Base-by-base conservation (phyloP, 306 rosid genomes). In the Malus sylvestris region DNA sequence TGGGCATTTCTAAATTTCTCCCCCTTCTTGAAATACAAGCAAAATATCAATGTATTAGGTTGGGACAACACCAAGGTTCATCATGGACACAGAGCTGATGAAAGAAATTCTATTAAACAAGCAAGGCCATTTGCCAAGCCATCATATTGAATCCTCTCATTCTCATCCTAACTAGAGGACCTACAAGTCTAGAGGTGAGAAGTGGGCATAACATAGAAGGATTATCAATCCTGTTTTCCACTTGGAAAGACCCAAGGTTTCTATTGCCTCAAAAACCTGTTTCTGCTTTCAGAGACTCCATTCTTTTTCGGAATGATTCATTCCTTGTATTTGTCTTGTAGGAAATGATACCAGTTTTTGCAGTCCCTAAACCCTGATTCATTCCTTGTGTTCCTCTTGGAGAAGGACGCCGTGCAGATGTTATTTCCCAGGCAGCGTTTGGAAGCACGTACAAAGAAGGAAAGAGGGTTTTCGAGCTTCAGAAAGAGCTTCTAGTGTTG, bases 211-310 rank as follows among this genome's bases (percentile, higher is more conserved):
- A 67, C 89, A 80, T 30, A 81, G 88, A 71, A 85, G 79, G 72
- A 79, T 79, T 2, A 57, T 89, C 64, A 86, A 85, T 63, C 89
- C 88, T 60, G 91, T 84, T 79, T 89, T 89, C 77, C 85, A 87
- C 82, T 42, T 75, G 2, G 91, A 89, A 62, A 80, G 27, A 44
- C 76, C 87, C 63, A 83, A 87, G 91, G 93, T 88, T 70, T 42
- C 35, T 35, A 23, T 44, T 45, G 25, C 23, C 25, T 35, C 1
- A 2, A 49, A 55, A 2, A 25, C 57, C 49, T 51, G 1, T 13
- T 32, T 30, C 51, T 33, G 23, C 44, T 49, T 51, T 67, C 19
- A 38, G 27, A 23, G 30, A 9, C 58, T 67, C 33, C 16, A 5
- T 27, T 23, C 27, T 68, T 72, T 57, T 11, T 16, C 42, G 18